A percentile compares a stretch with the other conserved stretches of the same genome.
Evolutionary conservation across 495 filamentous ascomycete genomes (phyloP).

Genomic region (Xylaria acuta): DNA sequence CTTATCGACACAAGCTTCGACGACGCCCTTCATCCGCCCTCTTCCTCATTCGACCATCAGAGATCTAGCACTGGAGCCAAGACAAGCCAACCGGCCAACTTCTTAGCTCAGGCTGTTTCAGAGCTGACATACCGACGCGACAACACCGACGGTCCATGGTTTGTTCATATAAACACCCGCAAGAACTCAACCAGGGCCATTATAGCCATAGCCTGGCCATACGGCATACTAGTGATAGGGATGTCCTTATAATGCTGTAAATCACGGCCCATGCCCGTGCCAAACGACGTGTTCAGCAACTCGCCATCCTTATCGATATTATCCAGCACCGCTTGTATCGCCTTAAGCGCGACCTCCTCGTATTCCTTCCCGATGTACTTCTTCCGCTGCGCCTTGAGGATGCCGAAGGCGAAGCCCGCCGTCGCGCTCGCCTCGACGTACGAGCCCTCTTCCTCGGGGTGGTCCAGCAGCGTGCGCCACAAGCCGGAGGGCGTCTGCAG

Average conservation of each 20-base stretch:
- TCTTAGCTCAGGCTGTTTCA: background rate
- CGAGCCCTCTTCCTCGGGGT: conserved; percentile 60
- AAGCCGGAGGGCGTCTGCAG: conserved; percentile 64
- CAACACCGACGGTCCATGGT: background rate
- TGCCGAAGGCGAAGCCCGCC: conserved; percentile 76
- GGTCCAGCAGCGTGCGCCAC: conserved; percentile 73
- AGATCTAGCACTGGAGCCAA: background rate
- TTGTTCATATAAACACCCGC: conserved; percentile 56
- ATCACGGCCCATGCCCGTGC: conserved; percentile 71
- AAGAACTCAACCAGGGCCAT: conserved; percentile 73
- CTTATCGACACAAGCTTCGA: too few species aligned
- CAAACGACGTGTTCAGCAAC: conserved; percentile 72
- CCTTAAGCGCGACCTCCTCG: conserved; percentile 58
- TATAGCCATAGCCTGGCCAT: conserved; percentile 79
- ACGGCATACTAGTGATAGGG: conserved; percentile 74
- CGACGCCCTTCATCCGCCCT: background rate
- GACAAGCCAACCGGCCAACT: background rate
- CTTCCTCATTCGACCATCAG: background rate
- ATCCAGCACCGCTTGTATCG: conserved; percentile 64
- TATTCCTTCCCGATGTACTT: conserved; percentile 64
- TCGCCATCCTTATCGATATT: conserved; percentile 68
- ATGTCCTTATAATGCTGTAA: conserved; percentile 75
- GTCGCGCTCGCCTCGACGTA: conserved; percentile 76
- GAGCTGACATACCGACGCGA: too few species aligned
- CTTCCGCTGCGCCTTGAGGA: conserved; percentile 72